Evolutionary conservation across 345 rosid species (phyloP).

Genomic region (Theobroma cacao): DNA sequence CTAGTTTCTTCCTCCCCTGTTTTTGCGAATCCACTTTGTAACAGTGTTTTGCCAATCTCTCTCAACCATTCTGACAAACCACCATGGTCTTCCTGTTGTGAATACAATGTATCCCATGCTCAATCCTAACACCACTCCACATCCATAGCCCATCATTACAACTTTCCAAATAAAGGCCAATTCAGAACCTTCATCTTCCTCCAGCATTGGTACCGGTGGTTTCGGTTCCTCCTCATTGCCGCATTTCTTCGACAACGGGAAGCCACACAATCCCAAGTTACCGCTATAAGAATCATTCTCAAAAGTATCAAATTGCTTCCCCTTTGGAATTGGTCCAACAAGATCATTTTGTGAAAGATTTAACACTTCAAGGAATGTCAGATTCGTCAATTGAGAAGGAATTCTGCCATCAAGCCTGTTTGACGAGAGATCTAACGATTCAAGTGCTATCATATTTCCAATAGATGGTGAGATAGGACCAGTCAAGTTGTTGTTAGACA

Average conservation of each 20-base stretch:
- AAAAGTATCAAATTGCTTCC: background rate
- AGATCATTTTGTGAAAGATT: background rate
- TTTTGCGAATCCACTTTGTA: background rate
- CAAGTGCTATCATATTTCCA: conserved; percentile 5
- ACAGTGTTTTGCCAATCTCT: background rate
- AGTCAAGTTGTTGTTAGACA: background rate
- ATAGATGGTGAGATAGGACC: conserved; percentile 18
- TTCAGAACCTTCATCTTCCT: background rate
- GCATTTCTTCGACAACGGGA: background rate
- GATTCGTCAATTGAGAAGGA: background rate
- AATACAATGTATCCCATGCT: background rate
- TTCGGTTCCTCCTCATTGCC: background rate
- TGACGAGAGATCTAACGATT: conserved; percentile 13
- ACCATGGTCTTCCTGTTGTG: conserved; percentile 5
- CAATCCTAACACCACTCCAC: background rate
- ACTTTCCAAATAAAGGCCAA: background rate
- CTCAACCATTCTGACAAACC: background rate
- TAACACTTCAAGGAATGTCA: background rate
- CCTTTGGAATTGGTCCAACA: background rate
- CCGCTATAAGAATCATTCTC: background rate
- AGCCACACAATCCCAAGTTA: background rate
- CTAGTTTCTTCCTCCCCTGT: background rate
- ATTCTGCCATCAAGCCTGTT: conserved; percentile 14
- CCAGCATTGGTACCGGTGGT: background rate
- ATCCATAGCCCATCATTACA: background rate